phyloP scores from a whole-genome alignment of 2,329 filamentous ascomycete genomes.

The Aspergillus pseudotamarii region DNA sequence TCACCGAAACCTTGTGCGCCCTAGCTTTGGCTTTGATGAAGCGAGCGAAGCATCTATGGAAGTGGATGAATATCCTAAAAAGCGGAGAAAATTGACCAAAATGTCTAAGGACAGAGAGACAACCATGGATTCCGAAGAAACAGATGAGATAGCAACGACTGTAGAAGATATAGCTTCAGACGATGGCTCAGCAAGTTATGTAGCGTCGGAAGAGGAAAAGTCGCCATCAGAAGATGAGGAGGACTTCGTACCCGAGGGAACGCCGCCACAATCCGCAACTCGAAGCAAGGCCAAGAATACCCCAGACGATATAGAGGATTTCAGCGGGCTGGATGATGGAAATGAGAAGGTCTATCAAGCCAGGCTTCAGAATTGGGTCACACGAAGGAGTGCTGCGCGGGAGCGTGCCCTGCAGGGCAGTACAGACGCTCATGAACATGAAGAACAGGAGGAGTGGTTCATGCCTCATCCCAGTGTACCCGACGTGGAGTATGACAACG shows the following conservation, averaged over 20 bases:
- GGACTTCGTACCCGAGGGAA: constrained; percentile 34
- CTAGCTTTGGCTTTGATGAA: constrained; percentile 66
- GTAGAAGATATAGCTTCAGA: constrained; percentile 24
- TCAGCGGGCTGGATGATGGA: constrained; percentile 79
- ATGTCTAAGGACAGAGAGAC: not conserved
- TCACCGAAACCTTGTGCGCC: constrained; percentile 72
- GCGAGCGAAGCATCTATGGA: constrained; percentile 34
- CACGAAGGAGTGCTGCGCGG: constrained; percentile 63
- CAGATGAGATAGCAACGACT: constrained; percentile 11
- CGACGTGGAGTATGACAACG: constrained; percentile 74
- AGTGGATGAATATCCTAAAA: constrained; percentile 29
- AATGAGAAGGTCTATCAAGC: constrained; percentile 79
- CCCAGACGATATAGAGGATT: constrained; percentile 54
- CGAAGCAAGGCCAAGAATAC: constrained; percentile 31
- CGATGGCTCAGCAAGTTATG: constrained; percentile 38
- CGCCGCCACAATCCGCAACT: constrained; percentile 20
- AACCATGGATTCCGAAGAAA: constrained; percentile 6
- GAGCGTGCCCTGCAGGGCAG: constrained; percentile 43
- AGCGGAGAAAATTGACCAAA: constrained; percentile 38
- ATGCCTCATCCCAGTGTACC: constrained; percentile 81
- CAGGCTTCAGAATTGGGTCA: constrained; percentile 75
- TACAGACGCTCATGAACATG: constrained; percentile 46
- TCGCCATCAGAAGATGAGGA: constrained; percentile 40
- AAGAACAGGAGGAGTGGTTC: constrained; percentile 67
- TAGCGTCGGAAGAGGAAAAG: constrained; percentile 33